Evolutionary conservation across 306 rosid genomes (phyloP).

Genomic region (Dicorynia guianensis): DNA sequence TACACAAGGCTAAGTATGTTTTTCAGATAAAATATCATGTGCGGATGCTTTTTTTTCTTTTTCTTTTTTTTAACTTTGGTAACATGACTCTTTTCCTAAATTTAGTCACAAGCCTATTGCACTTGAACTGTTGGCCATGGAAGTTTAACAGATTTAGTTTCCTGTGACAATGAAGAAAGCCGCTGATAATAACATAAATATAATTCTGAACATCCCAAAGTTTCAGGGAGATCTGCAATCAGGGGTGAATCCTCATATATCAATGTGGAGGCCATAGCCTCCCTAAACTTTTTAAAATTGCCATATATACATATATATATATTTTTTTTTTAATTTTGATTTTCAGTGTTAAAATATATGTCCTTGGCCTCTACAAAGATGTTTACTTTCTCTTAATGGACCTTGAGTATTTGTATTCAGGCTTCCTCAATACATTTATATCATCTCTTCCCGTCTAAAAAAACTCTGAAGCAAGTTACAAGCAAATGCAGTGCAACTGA

Average conservation of each 20-base stretch:
- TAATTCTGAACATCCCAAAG: constrained; percentile 19
- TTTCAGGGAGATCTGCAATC: not conserved
- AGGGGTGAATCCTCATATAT: too few species aligned
- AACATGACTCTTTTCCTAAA: not conserved
- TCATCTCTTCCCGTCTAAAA: not conserved
- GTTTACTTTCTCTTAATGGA: too few species aligned
- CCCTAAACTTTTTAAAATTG: too few species aligned
- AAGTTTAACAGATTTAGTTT: constrained; percentile 32
- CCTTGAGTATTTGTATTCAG: too few species aligned
- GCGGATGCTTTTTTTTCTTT: constrained; percentile 9
- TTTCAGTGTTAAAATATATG: too few species aligned
- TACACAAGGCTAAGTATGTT: not conserved
- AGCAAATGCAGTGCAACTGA: constrained; percentile 31
- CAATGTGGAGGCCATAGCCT: too few species aligned
- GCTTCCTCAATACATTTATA: too few species aligned
- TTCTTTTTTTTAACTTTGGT: constrained; percentile 22
- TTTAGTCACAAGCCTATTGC: constrained; percentile 26
- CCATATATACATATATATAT: too few species aligned
- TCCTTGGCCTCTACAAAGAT: too few species aligned
- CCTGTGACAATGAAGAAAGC: constrained; percentile 3
- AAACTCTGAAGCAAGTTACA: constrained; percentile 23
- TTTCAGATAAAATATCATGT: too few species aligned
- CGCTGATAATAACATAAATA: not conserved
- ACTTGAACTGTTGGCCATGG: not conserved
- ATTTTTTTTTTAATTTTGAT: too few species aligned